Conservation (phyloP, 495 filamentous ascomycete species). For the Neurospora pannonica region DNA sequence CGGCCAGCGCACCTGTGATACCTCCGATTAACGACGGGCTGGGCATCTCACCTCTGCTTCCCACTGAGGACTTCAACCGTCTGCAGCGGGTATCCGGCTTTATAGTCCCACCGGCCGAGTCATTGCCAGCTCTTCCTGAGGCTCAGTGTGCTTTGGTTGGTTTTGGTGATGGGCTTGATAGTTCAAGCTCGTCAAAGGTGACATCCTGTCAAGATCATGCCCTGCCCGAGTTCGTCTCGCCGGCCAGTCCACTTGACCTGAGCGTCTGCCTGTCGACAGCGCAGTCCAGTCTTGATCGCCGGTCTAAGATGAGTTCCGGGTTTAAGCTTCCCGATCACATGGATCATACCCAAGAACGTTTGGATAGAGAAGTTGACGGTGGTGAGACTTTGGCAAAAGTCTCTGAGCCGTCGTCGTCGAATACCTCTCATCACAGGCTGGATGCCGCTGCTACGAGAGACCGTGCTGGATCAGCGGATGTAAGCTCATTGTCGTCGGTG, state of each 20-base stretch:
- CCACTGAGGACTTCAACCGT: background rate
- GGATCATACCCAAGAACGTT: background rate
- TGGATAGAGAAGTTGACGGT: background rate
- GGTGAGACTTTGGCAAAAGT: background rate
- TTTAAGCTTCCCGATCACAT: background rate
- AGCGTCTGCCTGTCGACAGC: background rate
- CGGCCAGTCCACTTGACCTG: background rate
- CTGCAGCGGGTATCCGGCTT: background rate
- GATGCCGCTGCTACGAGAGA: background rate
- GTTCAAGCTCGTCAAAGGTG: background rate
- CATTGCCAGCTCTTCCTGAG: background rate
- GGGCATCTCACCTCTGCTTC: background rate
- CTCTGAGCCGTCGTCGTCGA: background rate
- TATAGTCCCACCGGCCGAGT: background rate
- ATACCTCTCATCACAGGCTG: background rate
- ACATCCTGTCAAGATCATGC: background rate
- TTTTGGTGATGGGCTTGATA: background rate
- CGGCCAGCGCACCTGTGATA: background rate
- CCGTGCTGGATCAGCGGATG: background rate
- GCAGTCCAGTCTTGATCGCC: background rate
- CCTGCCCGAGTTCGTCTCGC: background rate
- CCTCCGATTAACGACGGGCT: background rate
- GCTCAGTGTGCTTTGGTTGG: background rate
- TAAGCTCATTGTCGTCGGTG: background rate
- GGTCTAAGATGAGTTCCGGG: background rate